Conservation (phyloP, 257 asterid species). For the Fraxinus anomala region DNA sequence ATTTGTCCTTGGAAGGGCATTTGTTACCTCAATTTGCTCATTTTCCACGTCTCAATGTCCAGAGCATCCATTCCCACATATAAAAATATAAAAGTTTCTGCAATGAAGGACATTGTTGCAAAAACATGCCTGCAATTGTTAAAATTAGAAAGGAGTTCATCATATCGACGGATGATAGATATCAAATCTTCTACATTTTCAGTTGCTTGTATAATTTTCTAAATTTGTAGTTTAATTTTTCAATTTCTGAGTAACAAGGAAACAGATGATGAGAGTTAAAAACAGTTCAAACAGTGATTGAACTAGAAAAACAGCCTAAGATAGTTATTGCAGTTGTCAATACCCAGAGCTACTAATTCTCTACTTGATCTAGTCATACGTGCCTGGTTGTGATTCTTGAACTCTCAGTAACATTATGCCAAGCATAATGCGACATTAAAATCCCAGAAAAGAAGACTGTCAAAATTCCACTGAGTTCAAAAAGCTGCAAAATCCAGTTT, state of each 20-base stretch:
- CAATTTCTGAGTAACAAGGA: not conserved
- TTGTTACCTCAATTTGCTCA: slow-evolving; percentile 66
- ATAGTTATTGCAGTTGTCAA: not conserved
- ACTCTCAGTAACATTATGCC: slow-evolving; percentile 87
- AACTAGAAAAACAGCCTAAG: not conserved
- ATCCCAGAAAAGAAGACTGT: slow-evolving; percentile 90
- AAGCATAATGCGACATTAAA: slow-evolving; percentile 92
- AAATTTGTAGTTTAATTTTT: not conserved
- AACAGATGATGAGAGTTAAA: not conserved
- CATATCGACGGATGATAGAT: not conserved
- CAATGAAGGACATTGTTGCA: slow-evolving; percentile 83
- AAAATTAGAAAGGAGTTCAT: slow-evolving; percentile 7
- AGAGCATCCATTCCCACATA: slow-evolving; percentile 96
- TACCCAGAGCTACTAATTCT: not conserved
- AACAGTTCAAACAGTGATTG: not conserved
- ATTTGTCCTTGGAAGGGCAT: not conserved
- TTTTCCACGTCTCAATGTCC: slow-evolving; percentile 85
- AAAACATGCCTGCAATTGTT: slow-evolving; percentile 74
- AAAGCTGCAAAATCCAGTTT: slow-evolving; percentile 45
- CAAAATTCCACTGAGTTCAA: slow-evolving; percentile 78
- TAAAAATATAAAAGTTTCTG: slow-evolving; percentile 86
- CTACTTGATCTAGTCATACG: slow-evolving; percentile 19
- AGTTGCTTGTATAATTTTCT: not conserved
- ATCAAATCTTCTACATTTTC: not conserved
- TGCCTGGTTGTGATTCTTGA: slow-evolving; percentile 82